Percentiles rank a stretch among this genome's conserved stretches.
Conservation (phyloP, 2,329 filamentous ascomycete genomes). For the Diaporthe vexans region DNA sequence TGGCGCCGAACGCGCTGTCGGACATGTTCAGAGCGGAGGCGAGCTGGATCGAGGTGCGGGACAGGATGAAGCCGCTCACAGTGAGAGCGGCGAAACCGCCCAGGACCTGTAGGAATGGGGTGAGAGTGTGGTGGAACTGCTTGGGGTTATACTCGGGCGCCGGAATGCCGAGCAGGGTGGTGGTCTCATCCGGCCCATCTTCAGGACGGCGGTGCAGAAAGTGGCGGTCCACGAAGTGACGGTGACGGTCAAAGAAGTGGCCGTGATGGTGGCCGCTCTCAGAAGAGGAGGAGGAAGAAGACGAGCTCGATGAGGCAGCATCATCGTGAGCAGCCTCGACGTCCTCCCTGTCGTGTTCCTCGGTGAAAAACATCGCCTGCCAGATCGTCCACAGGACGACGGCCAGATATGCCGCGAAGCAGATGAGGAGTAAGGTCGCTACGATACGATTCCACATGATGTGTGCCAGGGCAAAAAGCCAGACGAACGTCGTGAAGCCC, state of each 20-base stretch:
- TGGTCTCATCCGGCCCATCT: constrained; percentile 34
- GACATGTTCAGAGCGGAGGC: constrained; percentile 42
- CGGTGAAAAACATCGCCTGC: constrained; percentile 55
- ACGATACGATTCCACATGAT: constrained; percentile 44
- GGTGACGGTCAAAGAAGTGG: constrained; percentile 19
- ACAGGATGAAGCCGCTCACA: constrained; percentile 48
- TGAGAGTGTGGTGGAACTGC: constrained; percentile 35
- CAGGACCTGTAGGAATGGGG: constrained; percentile 33
- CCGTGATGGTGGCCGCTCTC: background rate
- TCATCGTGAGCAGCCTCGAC: constrained; percentile 45
- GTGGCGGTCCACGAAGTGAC: constrained; percentile 19
- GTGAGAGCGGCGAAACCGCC: constrained; percentile 58
- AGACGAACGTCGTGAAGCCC: constrained; percentile 56
- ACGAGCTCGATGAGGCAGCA: constrained; percentile 54
- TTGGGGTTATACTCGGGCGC: constrained; percentile 20
- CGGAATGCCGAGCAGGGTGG: constrained; percentile 29
- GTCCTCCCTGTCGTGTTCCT: constrained; percentile 53
- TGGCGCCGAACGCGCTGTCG: constrained; percentile 41
- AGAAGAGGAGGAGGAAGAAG: constrained; percentile 56
- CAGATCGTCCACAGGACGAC: constrained; percentile 61
- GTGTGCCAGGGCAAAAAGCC: constrained; percentile 52
- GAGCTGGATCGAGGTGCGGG: constrained; percentile 40
- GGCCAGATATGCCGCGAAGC: constrained; percentile 60
- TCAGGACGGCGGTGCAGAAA: background rate
- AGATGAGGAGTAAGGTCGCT: constrained; percentile 56